Conservation (phyloP, 371 early-diverging fungal species). For the Mortierella sp. region DNA sequence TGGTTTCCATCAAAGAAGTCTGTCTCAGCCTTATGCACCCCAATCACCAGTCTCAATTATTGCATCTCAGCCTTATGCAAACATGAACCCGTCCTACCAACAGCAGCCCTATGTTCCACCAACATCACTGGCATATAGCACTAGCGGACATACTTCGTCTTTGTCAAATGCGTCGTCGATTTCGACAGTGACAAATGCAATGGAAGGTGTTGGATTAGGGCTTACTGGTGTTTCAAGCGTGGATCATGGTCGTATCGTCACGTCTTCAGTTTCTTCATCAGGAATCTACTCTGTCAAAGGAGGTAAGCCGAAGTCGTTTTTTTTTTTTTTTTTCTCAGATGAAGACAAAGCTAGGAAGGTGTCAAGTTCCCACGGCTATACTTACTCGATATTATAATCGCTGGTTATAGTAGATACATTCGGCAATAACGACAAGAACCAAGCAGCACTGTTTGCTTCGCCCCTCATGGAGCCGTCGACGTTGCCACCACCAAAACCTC, state of each 20-base stretch:
- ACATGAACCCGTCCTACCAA: constrained; percentile 8
- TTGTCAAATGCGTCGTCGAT: constrained; percentile 24
- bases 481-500: constrained; percentile 4
- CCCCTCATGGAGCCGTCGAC: constrained; percentile 6
- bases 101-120: constrained; percentile 26
- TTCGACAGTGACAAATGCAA: constrained; percentile 17
- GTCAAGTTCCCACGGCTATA: too few relatives aligned
- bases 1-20: constrained; percentile 20
- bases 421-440: constrained; percentile 1
- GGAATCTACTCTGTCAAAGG: constrained; percentile 7
- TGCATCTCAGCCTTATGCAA: constrained; percentile 25
- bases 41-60: constrained; percentile 15
- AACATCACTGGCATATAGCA: constrained; percentile 12
- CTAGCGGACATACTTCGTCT: constrained; percentile 19
- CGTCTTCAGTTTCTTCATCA: background rate
- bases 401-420: background rate
- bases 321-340: background rate
- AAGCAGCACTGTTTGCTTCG: constrained; percentile 10
- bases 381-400: background rate
- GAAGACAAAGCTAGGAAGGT: too few relatives aligned
- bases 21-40: constrained; percentile 20
- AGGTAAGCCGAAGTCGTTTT: constrained; percentile 1
- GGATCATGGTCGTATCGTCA: constrained; percentile 23
- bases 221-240: constrained; percentile 22
- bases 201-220: constrained; percentile 38